phyloP scores from a whole-genome alignment of 164 flowering plant genomes.

The Pachysandra terminalis region DNA sequence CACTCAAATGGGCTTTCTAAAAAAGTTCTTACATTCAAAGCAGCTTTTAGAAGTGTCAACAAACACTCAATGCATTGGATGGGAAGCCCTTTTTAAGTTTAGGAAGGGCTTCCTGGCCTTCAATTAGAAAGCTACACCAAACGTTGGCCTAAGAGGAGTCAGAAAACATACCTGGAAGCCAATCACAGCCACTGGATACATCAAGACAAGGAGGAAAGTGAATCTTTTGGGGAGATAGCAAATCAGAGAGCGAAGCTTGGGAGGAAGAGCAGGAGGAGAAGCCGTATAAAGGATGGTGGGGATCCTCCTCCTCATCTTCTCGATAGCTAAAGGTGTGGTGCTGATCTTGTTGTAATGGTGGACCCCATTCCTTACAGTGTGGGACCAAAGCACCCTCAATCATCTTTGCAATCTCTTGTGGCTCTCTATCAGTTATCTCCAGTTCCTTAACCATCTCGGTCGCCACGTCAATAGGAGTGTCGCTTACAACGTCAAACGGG shows the following conservation, averaged over 20 bases:
- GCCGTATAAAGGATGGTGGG: conserved; percentile 39
- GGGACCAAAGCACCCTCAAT: conserved; percentile 61
- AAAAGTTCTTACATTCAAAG: too few relatives aligned
- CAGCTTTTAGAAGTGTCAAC: too few relatives aligned
- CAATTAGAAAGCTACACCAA: too few relatives aligned
- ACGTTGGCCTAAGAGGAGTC: neutral
- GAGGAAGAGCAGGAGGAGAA: conserved; percentile 52
- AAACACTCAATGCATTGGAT: too few relatives aligned
- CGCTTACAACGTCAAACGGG: conserved; percentile 60
- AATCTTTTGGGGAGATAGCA: conserved; percentile 19
- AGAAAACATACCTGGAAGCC: conserved; percentile 48
- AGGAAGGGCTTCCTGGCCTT: too few relatives aligned
- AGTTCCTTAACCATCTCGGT: conserved; percentile 84
- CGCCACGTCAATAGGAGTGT: conserved; percentile 78
- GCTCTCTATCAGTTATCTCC: conserved; percentile 63
- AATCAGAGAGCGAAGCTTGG: conserved; percentile 38
- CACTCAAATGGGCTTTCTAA: too few relatives aligned
- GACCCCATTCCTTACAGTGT: conserved; percentile 36
- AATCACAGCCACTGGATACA: conserved; percentile 17
- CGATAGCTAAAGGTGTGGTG: conserved; percentile 39
- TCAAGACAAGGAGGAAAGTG: conserved; percentile 12
- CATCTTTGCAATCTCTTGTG: conserved; percentile 66
- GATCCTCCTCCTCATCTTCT: conserved; percentile 33
- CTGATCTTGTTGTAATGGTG: conserved; percentile 10
- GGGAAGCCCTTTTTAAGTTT: too few relatives aligned